Evolutionary conservation across 2,329 filamentous ascomycete genomes (phyloP).

Genomic region (Cucurbitaria berberidis): DNA sequence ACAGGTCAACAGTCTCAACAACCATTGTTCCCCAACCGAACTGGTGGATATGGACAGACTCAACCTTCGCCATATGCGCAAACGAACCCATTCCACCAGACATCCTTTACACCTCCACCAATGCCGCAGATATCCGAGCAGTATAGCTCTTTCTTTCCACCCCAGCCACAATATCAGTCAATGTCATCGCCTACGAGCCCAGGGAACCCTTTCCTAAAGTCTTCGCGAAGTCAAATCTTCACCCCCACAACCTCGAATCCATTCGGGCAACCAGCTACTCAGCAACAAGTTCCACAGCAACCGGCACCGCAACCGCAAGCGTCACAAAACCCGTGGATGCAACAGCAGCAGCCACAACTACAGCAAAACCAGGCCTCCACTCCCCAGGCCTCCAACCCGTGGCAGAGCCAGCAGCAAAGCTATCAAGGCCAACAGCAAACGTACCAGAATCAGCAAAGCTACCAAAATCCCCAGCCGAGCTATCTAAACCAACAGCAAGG

Average conservation of each 20-base stretch:
- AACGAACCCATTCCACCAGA: conserved; percentile 50
- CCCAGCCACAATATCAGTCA: conserved; percentile 46
- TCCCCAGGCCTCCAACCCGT: conserved; percentile 28
- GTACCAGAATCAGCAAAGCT: conserved; percentile 18
- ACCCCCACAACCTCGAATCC: conserved; percentile 47
- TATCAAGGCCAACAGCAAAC: conserved; percentile 25
- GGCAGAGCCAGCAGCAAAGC: conserved; percentile 28
- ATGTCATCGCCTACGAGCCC: conserved; percentile 48
- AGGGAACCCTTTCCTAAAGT: conserved; percentile 54
- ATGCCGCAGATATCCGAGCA: conserved; percentile 50
- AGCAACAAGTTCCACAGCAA: conserved; percentile 20
- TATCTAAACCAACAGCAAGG: conserved; percentile 28
- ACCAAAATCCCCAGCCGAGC: conserved; percentile 17
- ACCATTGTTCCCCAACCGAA: conserved; percentile 75
- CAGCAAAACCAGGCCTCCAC: conserved; percentile 19
- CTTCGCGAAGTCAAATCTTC: conserved; percentile 52
- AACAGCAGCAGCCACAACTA: no score
- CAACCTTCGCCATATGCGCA: conserved; percentile 47
- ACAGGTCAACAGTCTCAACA: conserved; percentile 44
- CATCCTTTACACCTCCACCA: conserved; percentile 49
- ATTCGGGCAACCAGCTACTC: conserved; percentile 43
- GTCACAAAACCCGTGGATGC: conserved; percentile 52
- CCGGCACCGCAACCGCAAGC: conserved; percentile 31
- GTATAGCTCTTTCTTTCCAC: conserved; percentile 42
- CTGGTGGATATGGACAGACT: conserved; percentile 62